Conservation (phyloP, 1,139 yeast genomes). For the Saccharomyces hybrid region DNA sequence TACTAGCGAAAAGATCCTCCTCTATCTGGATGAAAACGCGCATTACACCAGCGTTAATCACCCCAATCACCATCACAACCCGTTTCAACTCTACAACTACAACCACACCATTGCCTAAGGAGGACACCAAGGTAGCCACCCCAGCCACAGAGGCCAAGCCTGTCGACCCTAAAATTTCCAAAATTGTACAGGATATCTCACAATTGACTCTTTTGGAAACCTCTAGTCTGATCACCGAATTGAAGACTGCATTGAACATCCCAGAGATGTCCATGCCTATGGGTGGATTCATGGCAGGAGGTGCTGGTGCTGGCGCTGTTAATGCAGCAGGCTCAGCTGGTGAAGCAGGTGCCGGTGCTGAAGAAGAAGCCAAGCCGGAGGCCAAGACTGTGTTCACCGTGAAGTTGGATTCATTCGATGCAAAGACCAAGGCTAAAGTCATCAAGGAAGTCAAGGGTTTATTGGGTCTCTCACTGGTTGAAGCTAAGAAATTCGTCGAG, state of each 20-base stretch:
- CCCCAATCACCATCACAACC: constrained; percentile 26
- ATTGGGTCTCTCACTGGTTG: constrained; percentile 88
- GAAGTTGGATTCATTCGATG: constrained; percentile 88
- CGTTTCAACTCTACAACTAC: constrained; percentile 48
- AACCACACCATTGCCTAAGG: not conserved
- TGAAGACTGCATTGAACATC: constrained; percentile 79
- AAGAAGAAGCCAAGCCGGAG: constrained; percentile 70
- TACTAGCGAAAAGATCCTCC: constrained; percentile 21
- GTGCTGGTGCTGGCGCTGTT: constrained; percentile 32
- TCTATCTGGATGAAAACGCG: constrained; percentile 6
- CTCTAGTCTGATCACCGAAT: constrained; percentile 69
- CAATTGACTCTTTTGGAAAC: constrained; percentile 86
- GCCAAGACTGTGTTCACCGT: constrained; percentile 91
- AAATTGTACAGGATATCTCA: constrained; percentile 86
- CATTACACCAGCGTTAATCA: constrained; percentile 43
- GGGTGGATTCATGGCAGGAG: constrained; percentile 33
- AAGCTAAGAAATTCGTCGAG: constrained; percentile 96
- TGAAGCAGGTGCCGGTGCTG: constrained; percentile 66
- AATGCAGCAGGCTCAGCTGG: constrained; percentile 55
- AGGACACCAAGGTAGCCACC: not conserved
- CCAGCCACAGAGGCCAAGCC: constrained; percentile 29
- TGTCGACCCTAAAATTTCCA: constrained; percentile 80
- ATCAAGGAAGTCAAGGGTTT: constrained; percentile 93
- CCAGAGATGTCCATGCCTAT: constrained; percentile 90
- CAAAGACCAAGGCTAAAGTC: constrained; percentile 93